Evolutionary conservation across 2,329 filamentous ascomycete genomes (phyloP), one percentile per base, ranked within the genome.

Genomic region (Ascochyta pisi): DNA sequence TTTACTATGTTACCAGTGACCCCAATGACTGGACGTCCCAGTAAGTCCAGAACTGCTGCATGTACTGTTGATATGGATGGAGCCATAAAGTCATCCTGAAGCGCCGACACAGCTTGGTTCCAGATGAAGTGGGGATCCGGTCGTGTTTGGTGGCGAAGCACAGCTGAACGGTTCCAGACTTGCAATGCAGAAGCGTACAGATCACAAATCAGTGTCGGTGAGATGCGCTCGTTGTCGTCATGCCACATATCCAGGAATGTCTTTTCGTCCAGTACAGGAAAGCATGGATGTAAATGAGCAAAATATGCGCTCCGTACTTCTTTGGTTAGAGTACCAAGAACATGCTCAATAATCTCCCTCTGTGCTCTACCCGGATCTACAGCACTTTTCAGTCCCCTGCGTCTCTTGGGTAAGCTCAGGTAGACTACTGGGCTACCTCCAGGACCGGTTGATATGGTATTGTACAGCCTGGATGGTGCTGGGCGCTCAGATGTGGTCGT

Each of bases 1-100:
- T 62, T 65, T 6, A 65, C 58, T 15, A 65, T 61, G 41, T 67
- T 67, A 6, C 62, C 62, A 2, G 59, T 62, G 2, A 65, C 57
- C 16, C 59, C 57, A 19, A 60, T 57, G 26, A 65, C 57, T 1
- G 64, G 64, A 27, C 64, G 54, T n/a, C 64, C 64, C 6, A 64
- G 23, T 43, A 67, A 50, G 27, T 67, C 62, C 19, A 67, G 35
- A 12, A 67, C 43, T 9, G 59, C 62, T 1, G 62, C 59, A 44
- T 62, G 56, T 0, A 65, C 50, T 22, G 62, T 62, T 12, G 62
- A 67, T 33, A 67, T 65, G 3, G 59, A 64, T 13, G 64, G 64
- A 13, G 46, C 62, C 42, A 61, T 55, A n/a, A 64, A 65, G 33
- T 65, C 62, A 12, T 67, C 62, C 27, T 62, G 59, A 10, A 67